Conservation (phyloP, 495 filamentous ascomycete species). For the Jackrogersella minutella region DNA sequence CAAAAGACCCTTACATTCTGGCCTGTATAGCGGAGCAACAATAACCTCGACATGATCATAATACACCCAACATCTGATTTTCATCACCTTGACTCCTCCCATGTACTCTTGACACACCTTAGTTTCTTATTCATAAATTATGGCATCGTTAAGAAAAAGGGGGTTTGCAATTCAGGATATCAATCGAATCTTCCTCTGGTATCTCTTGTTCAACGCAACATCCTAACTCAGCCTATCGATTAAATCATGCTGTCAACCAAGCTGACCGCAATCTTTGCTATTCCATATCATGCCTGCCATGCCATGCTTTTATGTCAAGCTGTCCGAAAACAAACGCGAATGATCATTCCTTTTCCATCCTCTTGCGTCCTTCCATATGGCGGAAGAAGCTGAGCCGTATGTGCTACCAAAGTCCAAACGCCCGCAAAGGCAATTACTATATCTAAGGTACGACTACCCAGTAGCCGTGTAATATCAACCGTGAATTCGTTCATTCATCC, state of each 20-base stretch:
- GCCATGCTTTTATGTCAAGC: slow-evolving; percentile 8
- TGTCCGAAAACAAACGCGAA: not conserved
- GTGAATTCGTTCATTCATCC: slow-evolving; percentile 29
- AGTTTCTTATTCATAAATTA: not conserved
- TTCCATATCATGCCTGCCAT: slow-evolving; percentile 8
- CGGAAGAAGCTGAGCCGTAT: slow-evolving; percentile 15
- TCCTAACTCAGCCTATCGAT: not conserved
- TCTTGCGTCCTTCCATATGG: slow-evolving; percentile 20
- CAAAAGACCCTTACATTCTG: no score
- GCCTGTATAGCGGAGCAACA: no score
- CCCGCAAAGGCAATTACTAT: slow-evolving; percentile 35
- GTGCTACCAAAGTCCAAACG: slow-evolving; percentile 21
- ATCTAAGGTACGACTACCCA: slow-evolving; percentile 36
- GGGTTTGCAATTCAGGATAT: slow-evolving; percentile 19
- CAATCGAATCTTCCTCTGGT: slow-evolving; percentile 17
- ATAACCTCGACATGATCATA: no score
- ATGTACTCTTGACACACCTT: no score
- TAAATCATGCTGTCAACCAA: slow-evolving; percentile 9
- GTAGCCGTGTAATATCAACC: slow-evolving; percentile 33
- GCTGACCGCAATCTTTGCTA: slow-evolving; percentile 6
- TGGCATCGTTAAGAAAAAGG: not conserved
- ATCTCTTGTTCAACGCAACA: slow-evolving; percentile 11
- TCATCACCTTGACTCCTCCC: no score
- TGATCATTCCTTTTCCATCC: slow-evolving; percentile 5
- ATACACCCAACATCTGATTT: not conserved